phyloP scores from a whole-genome alignment of 257 asterid species.

The Solanum neorickii region DNA sequence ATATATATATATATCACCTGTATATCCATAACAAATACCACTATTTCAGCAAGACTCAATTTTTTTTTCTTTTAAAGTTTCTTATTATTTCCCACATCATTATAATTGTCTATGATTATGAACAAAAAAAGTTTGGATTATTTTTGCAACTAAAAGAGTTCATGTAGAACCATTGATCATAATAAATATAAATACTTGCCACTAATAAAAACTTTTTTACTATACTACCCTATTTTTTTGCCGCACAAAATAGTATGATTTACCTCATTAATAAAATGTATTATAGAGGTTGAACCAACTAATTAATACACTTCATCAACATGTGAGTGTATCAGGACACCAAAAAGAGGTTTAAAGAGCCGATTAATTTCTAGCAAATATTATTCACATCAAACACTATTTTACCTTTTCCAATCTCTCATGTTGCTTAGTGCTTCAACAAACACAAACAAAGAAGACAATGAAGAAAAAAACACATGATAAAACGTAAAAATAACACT shows the following conservation, averaged over 20 bases:
- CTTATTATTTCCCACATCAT: neutral
- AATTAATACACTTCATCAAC: too few species aligned
- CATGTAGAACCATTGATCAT: too few species aligned
- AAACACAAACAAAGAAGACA: neutral
- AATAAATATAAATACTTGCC: too few species aligned
- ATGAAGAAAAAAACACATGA: neutral
- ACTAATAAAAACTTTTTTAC: too few species aligned
- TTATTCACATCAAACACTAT: neutral
- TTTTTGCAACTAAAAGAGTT: too few species aligned
- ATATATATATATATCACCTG: constrained; percentile 12
- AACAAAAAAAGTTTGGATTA: too few species aligned
- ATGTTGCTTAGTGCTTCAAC: neutral
- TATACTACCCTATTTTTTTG: too few species aligned
- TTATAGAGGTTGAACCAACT: too few species aligned
- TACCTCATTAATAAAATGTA: too few species aligned
- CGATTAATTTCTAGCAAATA: neutral
- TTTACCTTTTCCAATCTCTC: neutral
- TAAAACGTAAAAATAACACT: neutral
- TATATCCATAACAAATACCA: neutral
- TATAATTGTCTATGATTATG: too few species aligned
- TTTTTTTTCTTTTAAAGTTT: neutral
- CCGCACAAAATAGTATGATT: too few species aligned
- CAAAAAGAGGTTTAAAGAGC: neutral
- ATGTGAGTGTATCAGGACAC: too few species aligned
- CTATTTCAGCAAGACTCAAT: neutral